Percentiles rank a stretch among this genome's conserved stretches.
Conservation (phyloP, 148 eudicot species). For the Dysphania ambrosioides region DNA sequence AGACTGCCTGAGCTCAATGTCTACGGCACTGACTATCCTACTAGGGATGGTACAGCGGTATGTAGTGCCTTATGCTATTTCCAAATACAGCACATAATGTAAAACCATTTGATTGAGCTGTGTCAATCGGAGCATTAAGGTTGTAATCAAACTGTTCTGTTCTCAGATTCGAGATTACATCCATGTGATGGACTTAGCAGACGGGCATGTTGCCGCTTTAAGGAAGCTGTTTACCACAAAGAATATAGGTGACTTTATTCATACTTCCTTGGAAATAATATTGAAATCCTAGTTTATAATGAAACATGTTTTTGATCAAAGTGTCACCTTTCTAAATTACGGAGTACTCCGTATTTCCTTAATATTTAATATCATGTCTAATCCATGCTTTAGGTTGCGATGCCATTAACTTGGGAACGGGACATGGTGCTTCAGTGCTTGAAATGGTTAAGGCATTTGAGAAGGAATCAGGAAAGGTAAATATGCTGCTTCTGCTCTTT, state of each 20-base stretch:
- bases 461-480: conserved; percentile 81
- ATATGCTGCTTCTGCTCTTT: neutral
- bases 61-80: neutral
- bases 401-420: conserved; percentile 83
- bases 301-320: neutral
- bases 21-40: conserved; percentile 85
- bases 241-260: conserved; percentile 42
- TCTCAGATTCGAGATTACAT: conserved; percentile 79
- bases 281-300: neutral
- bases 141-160: neutral
- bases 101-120: neutral
- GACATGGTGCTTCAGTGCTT: conserved; percentile 77
- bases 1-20: conserved; percentile 73
- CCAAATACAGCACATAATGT: neutral
- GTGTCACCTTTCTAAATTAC: neutral
- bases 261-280: neutral
- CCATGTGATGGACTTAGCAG: conserved; percentile 93
- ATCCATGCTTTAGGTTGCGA: conserved; percentile 48
- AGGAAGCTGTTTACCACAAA: conserved; percentile 52
- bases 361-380: neutral
- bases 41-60: conserved; percentile 88
- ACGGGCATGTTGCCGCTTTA: conserved; percentile 89
- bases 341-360: too few species aligned
- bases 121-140: too few species aligned
- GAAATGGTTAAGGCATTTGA: conserved; percentile 90